These are phyloP conservation scores for Clohesyomyces aquaticus DNA, from an alignment of 495 filamentous ascomycete genomes.

Conservation along the genomic window DNA sequence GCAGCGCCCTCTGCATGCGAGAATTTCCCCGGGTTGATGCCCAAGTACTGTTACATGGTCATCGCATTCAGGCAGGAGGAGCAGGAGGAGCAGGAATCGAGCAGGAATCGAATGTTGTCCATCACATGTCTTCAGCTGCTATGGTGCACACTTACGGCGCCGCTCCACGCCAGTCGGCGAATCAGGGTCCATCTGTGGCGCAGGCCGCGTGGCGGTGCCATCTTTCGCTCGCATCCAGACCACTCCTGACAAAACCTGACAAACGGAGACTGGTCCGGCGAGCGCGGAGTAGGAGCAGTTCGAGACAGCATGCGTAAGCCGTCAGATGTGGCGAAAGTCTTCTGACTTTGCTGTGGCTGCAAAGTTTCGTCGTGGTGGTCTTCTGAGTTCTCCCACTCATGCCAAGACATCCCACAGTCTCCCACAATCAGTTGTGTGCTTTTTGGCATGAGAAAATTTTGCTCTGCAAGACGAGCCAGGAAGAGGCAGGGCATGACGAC, in stretches of 20 bases:
- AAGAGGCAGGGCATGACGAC: background rate
- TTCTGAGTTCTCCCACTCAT: background rate
- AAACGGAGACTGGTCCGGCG: background rate
- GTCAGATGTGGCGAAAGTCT: background rate
- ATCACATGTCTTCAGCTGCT: constrained; percentile 11
- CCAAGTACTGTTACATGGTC: constrained; percentile 25
- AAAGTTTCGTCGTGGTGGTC: background rate
- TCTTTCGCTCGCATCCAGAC: background rate
- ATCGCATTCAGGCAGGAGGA: constrained; percentile 1
- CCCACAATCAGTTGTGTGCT: background rate
- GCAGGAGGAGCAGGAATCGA: background rate
- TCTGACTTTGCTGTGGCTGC: background rate
- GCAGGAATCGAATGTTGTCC: background rate
- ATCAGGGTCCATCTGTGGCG: no score
- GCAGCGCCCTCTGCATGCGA: constrained; percentile 18
- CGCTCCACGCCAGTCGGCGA: no score
- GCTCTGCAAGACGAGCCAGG: background rate
- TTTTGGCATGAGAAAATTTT: background rate
- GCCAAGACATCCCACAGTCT: constrained; percentile 5
- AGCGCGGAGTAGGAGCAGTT: constrained; percentile 11
- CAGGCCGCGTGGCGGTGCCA: background rate
- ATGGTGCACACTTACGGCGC: no score
- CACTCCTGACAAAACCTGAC: background rate
- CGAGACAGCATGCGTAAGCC: background rate
- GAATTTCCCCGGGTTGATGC: constrained; percentile 22